A percentile compares a stretch with the other conserved stretches of the same genome.
Evolutionary conservation across 2,329 filamentous ascomycete genomes (phyloP).

Genomic region (Thielaviopsis musarum): DNA sequence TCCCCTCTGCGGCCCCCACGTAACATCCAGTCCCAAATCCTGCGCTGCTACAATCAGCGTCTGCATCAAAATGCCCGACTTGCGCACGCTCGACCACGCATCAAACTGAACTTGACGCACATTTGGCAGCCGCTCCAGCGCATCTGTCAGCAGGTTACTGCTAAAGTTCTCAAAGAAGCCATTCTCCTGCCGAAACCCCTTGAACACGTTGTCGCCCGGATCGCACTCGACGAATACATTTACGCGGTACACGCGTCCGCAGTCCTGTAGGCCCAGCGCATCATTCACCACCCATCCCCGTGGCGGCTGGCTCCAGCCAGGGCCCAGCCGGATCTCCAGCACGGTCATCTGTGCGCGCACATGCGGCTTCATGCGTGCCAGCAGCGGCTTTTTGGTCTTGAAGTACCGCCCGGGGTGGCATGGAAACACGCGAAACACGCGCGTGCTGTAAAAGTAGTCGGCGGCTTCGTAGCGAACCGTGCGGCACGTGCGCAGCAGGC

Average conservation of each 20-base stretch:
- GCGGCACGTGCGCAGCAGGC: conserved; percentile 42
- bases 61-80: conserved; percentile 45
- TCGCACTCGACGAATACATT: conserved; percentile 58
- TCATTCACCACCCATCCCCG: conserved; percentile 52
- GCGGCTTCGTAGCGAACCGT: conserved; percentile 46
- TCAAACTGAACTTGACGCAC: conserved; percentile 50
- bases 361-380: conserved; percentile 44
- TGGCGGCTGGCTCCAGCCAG: conserved; percentile 56
- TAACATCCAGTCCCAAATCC: conserved; percentile 33
- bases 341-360: conserved; percentile 45
- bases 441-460: conserved; percentile 46
- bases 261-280: conserved; percentile 46
- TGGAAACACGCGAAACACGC: conserved; percentile 50
- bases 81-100: conserved; percentile 47
- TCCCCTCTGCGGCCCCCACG: conserved; percentile 50
- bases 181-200: conserved; percentile 47
- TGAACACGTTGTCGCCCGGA: conserved; percentile 49
- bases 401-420: conserved; percentile 47
- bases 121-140: conserved; percentile 40
- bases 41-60: conserved; percentile 37
- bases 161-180: conserved; percentile 58
- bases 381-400: conserved; percentile 55
- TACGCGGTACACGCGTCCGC: conserved; percentile 38
- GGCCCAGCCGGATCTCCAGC: conserved; percentile 54
- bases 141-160: conserved; percentile 34